phyloP scores from a whole-genome alignment of 345 rosid genomes.

The Populus simonii region DNA sequence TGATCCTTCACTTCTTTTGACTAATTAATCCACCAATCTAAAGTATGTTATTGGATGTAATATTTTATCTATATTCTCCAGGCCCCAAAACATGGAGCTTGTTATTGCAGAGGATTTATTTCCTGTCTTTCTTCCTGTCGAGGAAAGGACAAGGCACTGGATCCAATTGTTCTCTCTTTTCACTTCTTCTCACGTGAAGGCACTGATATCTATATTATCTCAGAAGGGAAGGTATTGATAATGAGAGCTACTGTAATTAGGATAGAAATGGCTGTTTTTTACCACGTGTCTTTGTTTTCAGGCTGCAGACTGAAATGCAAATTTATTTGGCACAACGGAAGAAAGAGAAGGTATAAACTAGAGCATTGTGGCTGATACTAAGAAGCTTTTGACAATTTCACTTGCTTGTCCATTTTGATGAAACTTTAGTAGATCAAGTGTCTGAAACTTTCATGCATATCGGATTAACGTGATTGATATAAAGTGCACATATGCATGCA shows the following conservation, averaged over 20 bases:
- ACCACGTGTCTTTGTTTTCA: conserved; percentile 35
- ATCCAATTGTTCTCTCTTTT: conserved; percentile 66
- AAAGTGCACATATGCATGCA: neutral
- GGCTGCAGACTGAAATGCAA: conserved; percentile 77
- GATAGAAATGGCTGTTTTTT: conserved; percentile 7
- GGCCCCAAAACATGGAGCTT: conserved; percentile 74
- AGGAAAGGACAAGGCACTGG: conserved; percentile 77
- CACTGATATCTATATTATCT: conserved; percentile 57
- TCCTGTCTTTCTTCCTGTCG: conserved; percentile 54
- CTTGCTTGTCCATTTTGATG: neutral
- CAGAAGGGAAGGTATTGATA: conserved; percentile 68
- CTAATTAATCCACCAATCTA: neutral
- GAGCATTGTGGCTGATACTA: neutral
- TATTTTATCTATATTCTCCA: conserved; percentile 25
- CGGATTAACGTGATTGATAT: neutral
- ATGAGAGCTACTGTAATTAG: conserved; percentile 16
- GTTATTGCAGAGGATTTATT: conserved; percentile 70
- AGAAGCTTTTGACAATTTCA: neutral
- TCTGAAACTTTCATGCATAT: neutral
- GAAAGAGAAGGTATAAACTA: conserved; percentile 48
- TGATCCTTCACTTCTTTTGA: conserved; percentile 20
- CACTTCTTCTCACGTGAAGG: conserved; percentile 64
- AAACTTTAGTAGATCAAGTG: neutral
- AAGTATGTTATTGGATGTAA: neutral
- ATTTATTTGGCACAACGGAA: conserved; percentile 54